A percentile compares a stretch with the other conserved stretches of the same genome.
Evolutionary conservation across 2,329 filamentous ascomycete species (phyloP).

Genomic region (Trichoderma oligosporum): DNA sequence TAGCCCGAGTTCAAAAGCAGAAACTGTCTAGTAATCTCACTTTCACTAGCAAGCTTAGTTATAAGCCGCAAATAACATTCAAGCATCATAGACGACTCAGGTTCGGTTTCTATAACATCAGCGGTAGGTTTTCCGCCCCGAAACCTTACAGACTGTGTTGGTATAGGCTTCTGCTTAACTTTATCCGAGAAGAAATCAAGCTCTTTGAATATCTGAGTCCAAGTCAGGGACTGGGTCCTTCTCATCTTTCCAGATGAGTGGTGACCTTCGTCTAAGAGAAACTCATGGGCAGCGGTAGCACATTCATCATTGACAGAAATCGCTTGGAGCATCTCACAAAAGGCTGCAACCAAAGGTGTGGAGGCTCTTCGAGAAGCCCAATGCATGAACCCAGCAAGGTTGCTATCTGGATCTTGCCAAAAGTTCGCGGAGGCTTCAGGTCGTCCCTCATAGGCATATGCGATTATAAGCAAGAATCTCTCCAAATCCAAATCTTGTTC

Average conservation of each 20-base stretch:
- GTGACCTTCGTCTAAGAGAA: conserved; percentile 80
- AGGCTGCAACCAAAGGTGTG: conserved; percentile 91
- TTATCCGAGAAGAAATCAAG: conserved; percentile 78
- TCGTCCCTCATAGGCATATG: conserved; percentile 83
- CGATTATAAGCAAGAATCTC: conserved; percentile 85
- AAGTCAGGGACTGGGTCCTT: conserved; percentile 80
- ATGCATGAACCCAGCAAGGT: conserved; percentile 88
- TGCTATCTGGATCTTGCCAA: conserved; percentile 89
- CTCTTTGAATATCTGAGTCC: conserved; percentile 89
- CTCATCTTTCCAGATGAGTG: conserved; percentile 73
- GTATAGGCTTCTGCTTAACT: conserved; percentile 66
- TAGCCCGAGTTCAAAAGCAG: conserved; percentile 63
- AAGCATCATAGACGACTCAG: conserved; percentile 93
- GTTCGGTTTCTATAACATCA: conserved; percentile 73
- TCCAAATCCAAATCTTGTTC: conserved; percentile 75
- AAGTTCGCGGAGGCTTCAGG: conserved; percentile 82
- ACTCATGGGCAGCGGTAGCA: conserved; percentile 80
- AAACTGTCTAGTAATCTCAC: conserved; percentile 66
- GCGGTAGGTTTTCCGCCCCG: conserved; percentile 58
- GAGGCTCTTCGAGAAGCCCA: conserved; percentile 96
- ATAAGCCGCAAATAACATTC: conserved; percentile 90
- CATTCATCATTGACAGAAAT: conserved; percentile 80
- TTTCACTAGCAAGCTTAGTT: conserved; percentile 74
- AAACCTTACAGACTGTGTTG: conserved; percentile 39
- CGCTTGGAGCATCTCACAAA: conserved; percentile 92